Percentiles rank a stretch among this genome's conserved stretches.
phyloP scores from a whole-genome alignment of 2,329 filamentous ascomycete genomes.

The Monilinia vaccinii-corymbosi region DNA sequence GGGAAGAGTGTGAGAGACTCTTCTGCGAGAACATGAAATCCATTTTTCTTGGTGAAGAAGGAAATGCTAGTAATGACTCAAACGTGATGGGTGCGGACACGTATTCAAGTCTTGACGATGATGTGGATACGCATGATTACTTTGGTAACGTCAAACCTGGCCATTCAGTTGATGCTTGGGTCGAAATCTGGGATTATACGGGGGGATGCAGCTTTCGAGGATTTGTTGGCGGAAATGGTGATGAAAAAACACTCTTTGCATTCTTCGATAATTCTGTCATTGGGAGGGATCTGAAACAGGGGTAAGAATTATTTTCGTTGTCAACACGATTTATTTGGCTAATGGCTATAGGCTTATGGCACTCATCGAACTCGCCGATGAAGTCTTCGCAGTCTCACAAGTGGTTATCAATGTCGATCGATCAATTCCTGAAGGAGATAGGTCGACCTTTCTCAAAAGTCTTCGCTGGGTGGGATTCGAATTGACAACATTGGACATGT shows the following conservation, averaged over 20 bases:
- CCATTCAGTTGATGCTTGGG: slow-evolving; percentile 27
- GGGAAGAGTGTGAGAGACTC: slow-evolving; percentile 99
- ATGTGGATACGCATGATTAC: slow-evolving; percentile 21
- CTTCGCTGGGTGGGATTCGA: slow-evolving; percentile 92
- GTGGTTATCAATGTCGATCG: slow-evolving; percentile 78
- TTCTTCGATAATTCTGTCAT: slow-evolving; percentile 74
- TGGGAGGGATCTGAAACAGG: slow-evolving; percentile 74
- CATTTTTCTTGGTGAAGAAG: slow-evolving; percentile 95
- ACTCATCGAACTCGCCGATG: slow-evolving; percentile 77
- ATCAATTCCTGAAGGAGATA: slow-evolving; percentile 49
- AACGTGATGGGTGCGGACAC: slow-evolving; percentile 72
- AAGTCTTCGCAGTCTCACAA: slow-evolving; percentile 64
- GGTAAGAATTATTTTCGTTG: slow-evolving; percentile 44
- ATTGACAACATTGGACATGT: slow-evolving; percentile 69
- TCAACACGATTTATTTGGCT: slow-evolving; percentile 21
- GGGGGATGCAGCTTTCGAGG: slow-evolving; percentile 78
- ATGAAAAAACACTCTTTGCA: slow-evolving; percentile 70
- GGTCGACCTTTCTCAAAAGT: slow-evolving; percentile 64
- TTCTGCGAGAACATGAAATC: slow-evolving; percentile 93
- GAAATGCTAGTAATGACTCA: slow-evolving; percentile 69
- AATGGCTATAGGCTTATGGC: slow-evolving; percentile 61
- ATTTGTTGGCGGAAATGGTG: slow-evolving; percentile 64
- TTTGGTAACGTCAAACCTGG: slow-evolving; percentile 20
- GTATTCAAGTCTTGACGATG: slow-evolving; percentile 32
- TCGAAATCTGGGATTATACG: slow-evolving; percentile 55